phyloP scores from a whole-genome alignment of 306 rosid genomes.

The Chamaecrista fasciculata region DNA sequence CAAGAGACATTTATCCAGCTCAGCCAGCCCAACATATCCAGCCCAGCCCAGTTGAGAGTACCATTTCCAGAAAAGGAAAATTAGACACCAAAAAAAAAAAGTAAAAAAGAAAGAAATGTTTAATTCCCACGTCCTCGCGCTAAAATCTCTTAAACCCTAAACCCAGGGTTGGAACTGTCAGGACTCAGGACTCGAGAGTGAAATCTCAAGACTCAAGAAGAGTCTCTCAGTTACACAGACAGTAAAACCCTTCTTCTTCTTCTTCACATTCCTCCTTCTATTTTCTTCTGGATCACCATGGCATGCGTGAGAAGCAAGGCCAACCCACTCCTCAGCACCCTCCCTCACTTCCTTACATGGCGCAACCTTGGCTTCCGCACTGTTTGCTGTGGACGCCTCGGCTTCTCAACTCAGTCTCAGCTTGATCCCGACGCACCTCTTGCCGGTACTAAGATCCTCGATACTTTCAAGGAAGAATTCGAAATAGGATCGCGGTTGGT shows the following conservation, averaged over 20 bases:
- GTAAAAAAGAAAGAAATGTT: background rate
- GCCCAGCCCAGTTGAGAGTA: background rate
- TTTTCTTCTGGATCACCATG: slow-evolving; percentile 27
- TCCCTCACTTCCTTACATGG: slow-evolving; percentile 61
- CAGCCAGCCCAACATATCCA: no score
- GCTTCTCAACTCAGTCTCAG: slow-evolving; percentile 51
- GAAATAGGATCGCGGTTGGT: slow-evolving; percentile 71
- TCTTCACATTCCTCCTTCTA: no score
- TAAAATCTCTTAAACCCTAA: slow-evolving; percentile 47
- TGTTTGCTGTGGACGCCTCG: slow-evolving; percentile 60
- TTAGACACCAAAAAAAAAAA: background rate
- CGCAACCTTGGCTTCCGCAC: slow-evolving; percentile 45
- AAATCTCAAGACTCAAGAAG: background rate
- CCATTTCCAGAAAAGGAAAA: no score
- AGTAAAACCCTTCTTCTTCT: slow-evolving; percentile 16
- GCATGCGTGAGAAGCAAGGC: slow-evolving; percentile 43
- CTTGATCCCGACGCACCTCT: slow-evolving; percentile 36
- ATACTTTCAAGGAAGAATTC: slow-evolving; percentile 65
- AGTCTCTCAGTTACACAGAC: no score
- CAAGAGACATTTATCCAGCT: no score
- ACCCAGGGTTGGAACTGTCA: background rate
- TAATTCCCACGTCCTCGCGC: background rate
- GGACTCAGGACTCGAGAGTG: background rate
- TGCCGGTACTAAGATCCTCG: slow-evolving; percentile 54
- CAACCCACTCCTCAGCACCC: slow-evolving; percentile 46